phyloP scores from a whole-genome alignment of 2,329 filamentous ascomycete species.

The Pestalotiopsis sp. region DNA sequence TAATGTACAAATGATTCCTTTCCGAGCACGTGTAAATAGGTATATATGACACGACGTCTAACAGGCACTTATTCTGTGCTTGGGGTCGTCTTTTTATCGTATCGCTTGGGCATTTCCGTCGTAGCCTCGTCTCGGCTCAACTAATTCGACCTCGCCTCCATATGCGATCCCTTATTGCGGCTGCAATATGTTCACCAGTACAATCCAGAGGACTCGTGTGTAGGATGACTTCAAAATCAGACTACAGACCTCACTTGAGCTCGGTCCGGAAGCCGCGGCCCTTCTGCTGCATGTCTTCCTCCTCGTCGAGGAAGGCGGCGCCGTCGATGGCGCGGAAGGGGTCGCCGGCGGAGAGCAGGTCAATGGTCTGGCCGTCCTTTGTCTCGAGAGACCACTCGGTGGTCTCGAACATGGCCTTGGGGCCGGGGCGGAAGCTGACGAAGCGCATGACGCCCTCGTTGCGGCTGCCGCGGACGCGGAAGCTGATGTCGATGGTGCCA shows the following conservation, averaged over 20 bases:
- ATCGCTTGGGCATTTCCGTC: not conserved
- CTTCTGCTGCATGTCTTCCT: conserved; percentile 34
- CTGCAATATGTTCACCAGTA: not conserved
- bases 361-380: conserved; percentile 61
- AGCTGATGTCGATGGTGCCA: conserved; percentile 84
- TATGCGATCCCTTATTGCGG: not conserved
- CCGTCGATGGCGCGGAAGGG: conserved; percentile 63
- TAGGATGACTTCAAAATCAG: not conserved
- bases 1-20: not conserved
- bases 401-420: conserved; percentile 76
- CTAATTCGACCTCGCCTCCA: not conserved
- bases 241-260: conserved; percentile 30
- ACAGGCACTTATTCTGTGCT: not conserved
- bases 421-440: conserved; percentile 67
- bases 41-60: not conserved
- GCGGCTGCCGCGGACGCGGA: conserved; percentile 82
- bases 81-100: not conserved
- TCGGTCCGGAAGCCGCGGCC: conserved; percentile 58
- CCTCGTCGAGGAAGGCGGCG: conserved; percentile 42
- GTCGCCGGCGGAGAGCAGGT: conserved; percentile 66
- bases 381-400: conserved; percentile 85
- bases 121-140: not conserved
- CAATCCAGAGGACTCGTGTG: no score
- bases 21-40: not conserved
- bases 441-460: conserved; percentile 77